Percentiles rank a stretch among this genome's conserved stretches.
Conservation (phyloP, 176 grass and related monocot species). For the Aegilops tauschii region DNA sequence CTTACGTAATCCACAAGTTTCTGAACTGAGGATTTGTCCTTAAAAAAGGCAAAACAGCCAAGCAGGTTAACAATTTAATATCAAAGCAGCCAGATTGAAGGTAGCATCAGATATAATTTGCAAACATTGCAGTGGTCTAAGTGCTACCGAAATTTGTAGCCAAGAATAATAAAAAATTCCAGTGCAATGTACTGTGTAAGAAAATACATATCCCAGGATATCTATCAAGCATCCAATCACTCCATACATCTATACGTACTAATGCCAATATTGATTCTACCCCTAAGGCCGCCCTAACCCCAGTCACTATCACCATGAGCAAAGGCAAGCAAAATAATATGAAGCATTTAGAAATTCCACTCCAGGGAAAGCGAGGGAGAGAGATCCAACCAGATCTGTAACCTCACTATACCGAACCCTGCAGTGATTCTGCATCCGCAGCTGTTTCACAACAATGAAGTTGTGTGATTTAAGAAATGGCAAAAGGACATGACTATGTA, state of each 20-base stretch:
- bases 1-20: background rate
- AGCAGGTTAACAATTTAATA: background rate
- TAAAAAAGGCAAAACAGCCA: background rate
- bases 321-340: background rate
- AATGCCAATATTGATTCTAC: background rate
- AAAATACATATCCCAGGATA: background rate
- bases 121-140: background rate
- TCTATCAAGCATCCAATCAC: background rate
- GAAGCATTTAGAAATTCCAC: background rate
- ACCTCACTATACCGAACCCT: background rate
- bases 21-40: background rate
- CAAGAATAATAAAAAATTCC: background rate
- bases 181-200: background rate
- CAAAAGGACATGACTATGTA: background rate
- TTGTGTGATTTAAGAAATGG: background rate
- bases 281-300: background rate
- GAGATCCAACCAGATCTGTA: background rate
- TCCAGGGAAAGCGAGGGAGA: background rate
- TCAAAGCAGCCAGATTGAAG: background rate
- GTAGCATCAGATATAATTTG: background rate
- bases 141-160: background rate
- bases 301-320: background rate
- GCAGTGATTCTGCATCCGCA: background rate
- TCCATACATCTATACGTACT: background rate
- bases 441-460: background rate